Evolutionary conservation across 2,329 filamentous ascomycete species (phyloP).

Genomic region (Arthrinium puccinioides): DNA sequence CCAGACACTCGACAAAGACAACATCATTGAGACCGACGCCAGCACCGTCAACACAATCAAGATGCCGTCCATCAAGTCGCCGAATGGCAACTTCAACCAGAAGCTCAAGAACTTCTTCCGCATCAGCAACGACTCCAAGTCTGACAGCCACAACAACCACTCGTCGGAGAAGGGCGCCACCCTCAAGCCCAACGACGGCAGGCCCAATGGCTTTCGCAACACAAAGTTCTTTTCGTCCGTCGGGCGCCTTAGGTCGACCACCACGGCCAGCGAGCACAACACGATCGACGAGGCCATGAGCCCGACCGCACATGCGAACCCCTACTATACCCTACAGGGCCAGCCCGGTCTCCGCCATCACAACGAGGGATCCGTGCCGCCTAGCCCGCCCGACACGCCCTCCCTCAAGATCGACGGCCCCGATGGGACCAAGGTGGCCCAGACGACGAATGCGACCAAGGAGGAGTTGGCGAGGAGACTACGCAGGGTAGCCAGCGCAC

Average conservation of each 20-base stretch:
- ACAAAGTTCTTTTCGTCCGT: constrained; percentile 83
- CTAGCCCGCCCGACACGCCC: constrained; percentile 86
- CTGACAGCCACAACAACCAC: constrained; percentile 24
- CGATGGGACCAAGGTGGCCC: constrained; percentile 54
- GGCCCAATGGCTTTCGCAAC: constrained; percentile 63
- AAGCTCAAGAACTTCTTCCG: constrained; percentile 67
- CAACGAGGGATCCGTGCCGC: constrained; percentile 87
- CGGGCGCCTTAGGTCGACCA: constrained; percentile 80
- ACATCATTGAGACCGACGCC: constrained; percentile 3
- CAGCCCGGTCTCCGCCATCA: constrained; percentile 89
- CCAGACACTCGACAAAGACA: constrained; percentile 9
- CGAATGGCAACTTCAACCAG: constrained; percentile 56
- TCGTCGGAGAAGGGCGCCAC: constrained; percentile 21
- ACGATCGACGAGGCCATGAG: constrained; percentile 81
- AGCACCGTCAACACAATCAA: constrained; percentile 8
- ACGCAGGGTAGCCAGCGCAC: constrained; percentile 88
- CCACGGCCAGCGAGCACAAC: constrained; percentile 88
- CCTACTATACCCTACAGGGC: constrained; percentile 95
- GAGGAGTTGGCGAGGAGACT: constrained; percentile 91
- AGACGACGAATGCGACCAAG: constrained; percentile 72
- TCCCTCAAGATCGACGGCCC: constrained; percentile 66
- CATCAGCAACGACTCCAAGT: constrained; percentile 41
- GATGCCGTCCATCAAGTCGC: constrained; percentile 48
- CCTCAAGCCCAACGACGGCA: constrained; percentile 50
- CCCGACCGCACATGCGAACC: constrained; percentile 90